phyloP scores from a whole-genome alignment of 2,329 filamentous ascomycete species.

The Aureobasidium leucospermi region DNA sequence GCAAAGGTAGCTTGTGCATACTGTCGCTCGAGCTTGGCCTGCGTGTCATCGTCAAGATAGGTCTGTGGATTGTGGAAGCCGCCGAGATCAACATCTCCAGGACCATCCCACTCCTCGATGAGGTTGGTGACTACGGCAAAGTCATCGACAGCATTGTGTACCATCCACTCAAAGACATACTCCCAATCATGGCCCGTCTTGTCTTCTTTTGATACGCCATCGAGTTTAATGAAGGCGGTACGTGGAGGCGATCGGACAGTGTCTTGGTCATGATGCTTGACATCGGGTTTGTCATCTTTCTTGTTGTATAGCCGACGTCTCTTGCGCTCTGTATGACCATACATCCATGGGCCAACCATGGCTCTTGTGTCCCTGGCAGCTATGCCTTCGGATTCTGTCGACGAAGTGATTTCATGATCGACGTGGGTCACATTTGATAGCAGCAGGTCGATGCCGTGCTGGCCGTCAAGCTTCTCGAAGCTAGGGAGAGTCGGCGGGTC shows the following conservation, averaged over 20 bases:
- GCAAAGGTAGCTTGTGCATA: conserved; percentile 64
- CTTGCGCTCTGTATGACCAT: conserved; percentile 55
- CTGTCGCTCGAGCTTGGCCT: conserved; percentile 52
- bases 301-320: conserved; percentile 32
- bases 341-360: conserved; percentile 66
- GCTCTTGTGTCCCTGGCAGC: conserved; percentile 60
- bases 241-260: neutral
- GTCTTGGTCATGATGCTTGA: neutral
- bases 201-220: conserved; percentile 22
- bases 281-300: neutral
- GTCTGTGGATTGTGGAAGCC: conserved; percentile 45
- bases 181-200: conserved; percentile 58
- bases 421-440: conserved; percentile 48
- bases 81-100: conserved; percentile 61
- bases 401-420: conserved; percentile 30
- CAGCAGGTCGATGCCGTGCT: conserved; percentile 53
- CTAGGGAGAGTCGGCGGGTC: conserved; percentile 55
- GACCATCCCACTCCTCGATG: conserved; percentile 66
- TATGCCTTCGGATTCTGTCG: conserved; percentile 25
- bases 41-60: conserved; percentile 54
- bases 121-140: conserved; percentile 57
- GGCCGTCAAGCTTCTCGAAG: conserved; percentile 56
- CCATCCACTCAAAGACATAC: conserved; percentile 60
- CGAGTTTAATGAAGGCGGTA: conserved; percentile 19
- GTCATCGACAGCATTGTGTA: conserved; percentile 49